phyloP scores from a whole-genome alignment of 2,329 filamentous ascomycete genomes.

The Orbilia javanica region DNA sequence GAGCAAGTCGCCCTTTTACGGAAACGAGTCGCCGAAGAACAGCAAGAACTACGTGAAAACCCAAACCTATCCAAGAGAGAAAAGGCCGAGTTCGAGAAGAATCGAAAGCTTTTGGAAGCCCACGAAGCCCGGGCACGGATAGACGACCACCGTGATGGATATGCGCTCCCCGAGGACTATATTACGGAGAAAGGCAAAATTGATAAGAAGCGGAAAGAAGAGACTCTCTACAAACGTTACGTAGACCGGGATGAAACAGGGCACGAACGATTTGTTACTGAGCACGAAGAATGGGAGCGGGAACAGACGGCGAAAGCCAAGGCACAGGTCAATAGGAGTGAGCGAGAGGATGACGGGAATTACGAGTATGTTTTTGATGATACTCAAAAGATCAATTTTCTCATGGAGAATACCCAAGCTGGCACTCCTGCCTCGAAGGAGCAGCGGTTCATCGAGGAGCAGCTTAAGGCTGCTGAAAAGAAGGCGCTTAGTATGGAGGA shows the following conservation, averaged over 20 bases:
- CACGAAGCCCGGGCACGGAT: conserved; percentile 88
- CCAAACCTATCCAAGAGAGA: conserved; percentile 81
- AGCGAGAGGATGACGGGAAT: conserved; percentile 81
- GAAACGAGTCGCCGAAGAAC: conserved; percentile 90
- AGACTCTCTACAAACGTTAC: conserved; percentile 89
- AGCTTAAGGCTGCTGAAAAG: conserved; percentile 88
- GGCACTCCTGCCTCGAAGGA: conserved; percentile 79
- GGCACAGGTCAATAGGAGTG: conserved; percentile 72
- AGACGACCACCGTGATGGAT: conserved; percentile 92
- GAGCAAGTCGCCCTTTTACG: conserved; percentile 87
- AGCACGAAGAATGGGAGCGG: conserved; percentile 95
- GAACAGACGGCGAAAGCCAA: conserved; percentile 91
- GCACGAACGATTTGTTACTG: conserved; percentile 88
- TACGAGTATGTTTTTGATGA: conserved; percentile 96
- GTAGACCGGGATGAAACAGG: conserved; percentile 88
- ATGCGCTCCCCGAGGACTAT: conserved; percentile 92
- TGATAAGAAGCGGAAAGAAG: conserved; percentile 86
- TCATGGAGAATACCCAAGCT: conserved; percentile 80
- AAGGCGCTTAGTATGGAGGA: conserved; percentile 91
- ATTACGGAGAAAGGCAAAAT: conserved; percentile 94
- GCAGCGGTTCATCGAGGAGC: conserved; percentile 80
- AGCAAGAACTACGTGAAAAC: conserved; percentile 81
- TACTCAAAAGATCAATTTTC: conserved; percentile 86
- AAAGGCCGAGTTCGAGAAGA: conserved; percentile 88
- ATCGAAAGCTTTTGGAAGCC: conserved; percentile 82